Evolutionary conservation across 768 basidiomycete species (phyloP).

Genomic region (Pulveroboletus sp.): DNA sequence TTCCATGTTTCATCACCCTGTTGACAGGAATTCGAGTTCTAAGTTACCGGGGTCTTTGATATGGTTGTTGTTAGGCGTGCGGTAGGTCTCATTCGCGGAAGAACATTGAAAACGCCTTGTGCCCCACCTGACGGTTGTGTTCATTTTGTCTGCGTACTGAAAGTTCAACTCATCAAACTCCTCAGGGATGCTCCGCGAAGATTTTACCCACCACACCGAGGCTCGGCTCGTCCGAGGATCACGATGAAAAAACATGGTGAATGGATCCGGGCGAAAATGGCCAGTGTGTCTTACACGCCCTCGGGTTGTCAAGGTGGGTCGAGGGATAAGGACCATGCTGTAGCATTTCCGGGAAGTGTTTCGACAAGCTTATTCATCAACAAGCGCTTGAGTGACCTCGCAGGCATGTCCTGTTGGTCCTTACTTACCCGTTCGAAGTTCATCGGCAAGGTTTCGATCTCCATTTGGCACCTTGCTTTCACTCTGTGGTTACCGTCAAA

Average conservation of each 20-base stretch:
- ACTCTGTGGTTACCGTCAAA: slow-evolving; percentile 34
- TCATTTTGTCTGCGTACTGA: not conserved
- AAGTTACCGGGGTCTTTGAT: not conserved
- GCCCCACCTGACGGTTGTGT: not conserved
- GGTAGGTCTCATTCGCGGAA: not conserved
- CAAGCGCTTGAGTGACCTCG: slow-evolving; percentile 4
- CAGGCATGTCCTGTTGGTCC: not conserved
- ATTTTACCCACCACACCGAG: not conserved
- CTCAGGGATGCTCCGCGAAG: not conserved
- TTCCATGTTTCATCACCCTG: not conserved
- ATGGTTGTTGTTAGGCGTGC: not conserved
- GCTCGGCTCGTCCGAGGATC: slow-evolving; percentile 2
- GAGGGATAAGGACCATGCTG: not conserved
- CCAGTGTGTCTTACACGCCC: not conserved
- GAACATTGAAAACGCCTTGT: not conserved
- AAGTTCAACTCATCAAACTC: not conserved
- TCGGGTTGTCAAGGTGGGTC: slow-evolving; percentile 2
- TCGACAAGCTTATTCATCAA: slow-evolving; percentile 1
- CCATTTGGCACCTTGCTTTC: slow-evolving; percentile 21
- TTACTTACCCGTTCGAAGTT: slow-evolving; percentile 45
- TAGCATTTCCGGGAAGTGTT: not conserved
- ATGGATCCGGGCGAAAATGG: not conserved
- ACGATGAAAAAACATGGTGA: not conserved
- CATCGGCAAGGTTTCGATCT: slow-evolving; percentile 13
- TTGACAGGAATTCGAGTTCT: not conserved